Evolutionary conservation across 805 yeast genomes (phyloP), one percentile per base, ranked within the genome.

Genomic region (Candida awuae): DNA sequence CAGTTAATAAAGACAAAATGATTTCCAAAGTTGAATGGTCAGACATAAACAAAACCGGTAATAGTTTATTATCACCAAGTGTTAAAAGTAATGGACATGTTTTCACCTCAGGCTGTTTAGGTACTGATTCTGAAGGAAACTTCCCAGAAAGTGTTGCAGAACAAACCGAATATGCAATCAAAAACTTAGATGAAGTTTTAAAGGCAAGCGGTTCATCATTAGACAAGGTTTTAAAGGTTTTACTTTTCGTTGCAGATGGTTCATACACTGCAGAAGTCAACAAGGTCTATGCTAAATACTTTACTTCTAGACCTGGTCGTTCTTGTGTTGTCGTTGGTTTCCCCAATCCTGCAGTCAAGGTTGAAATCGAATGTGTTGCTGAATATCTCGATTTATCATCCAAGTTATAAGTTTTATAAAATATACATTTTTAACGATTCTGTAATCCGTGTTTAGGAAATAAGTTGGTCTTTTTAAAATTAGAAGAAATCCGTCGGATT

Each of bases 281-380:
- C 54, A 54, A 63, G 34, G 61, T 73, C 23, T 74, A 73, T 48
- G 65, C 59, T 12, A 59, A 66, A 44, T 62, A 66, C 49, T 72
- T 73, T 56, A 63, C 67, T 2, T 62, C 62, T 29, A 62, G 62
- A 45, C 80, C 80, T n/a, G 75, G 75, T 5, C 63, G 79, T 56
- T 63, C 70, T 37, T 70, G 75, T 52, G 63, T 73, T 23, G 63
- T 73, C 37, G 77, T 68, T 29, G 69, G 64, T 6, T 72, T 73
- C 54, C 71, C 71, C 58, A 69, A 71, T 53, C 62, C 69, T 5
- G 51, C 59, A 10, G 50, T 71, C 34, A 68, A 70, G 49, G 71
- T 71, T 36, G 78, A 73, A 49, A 51, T 72, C 37, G 77, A 73
- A 46, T 43, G 46, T 40, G 32, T 39, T 20, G 46, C 46, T 2